Conservation (phyloP, 2,329 filamentous ascomycete genomes). For the Talaromyces sp. region DNA sequence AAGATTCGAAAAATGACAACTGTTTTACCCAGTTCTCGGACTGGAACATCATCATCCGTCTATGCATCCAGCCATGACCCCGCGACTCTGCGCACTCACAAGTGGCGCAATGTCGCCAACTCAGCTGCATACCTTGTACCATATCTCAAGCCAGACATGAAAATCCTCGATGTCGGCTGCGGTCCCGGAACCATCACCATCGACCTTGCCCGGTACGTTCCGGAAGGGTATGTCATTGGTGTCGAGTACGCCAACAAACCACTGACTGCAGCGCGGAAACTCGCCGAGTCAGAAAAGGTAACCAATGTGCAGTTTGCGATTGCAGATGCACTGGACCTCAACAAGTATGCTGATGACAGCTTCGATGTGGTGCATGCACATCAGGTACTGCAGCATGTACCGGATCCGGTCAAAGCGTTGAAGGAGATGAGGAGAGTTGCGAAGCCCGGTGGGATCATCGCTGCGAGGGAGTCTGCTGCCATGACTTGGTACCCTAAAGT, state of each 20-base stretch:
- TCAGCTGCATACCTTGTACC: constrained; percentile 37
- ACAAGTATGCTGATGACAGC: constrained; percentile 34
- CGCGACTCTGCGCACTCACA: constrained; percentile 30
- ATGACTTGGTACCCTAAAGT: constrained; percentile 28
- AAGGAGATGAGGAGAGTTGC: constrained; percentile 52
- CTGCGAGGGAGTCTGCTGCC: constrained; percentile 37
- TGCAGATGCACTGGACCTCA: constrained; percentile 39
- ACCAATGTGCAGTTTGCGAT: constrained; percentile 31
- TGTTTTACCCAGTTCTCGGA: background rate
- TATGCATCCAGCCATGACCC: constrained; percentile 37
- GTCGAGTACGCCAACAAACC: constrained; percentile 30
- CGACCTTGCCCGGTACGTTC: constrained; percentile 32
- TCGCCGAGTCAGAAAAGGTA: constrained; percentile 15
- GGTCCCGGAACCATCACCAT: constrained; percentile 41
- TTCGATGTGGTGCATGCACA: constrained; percentile 59
- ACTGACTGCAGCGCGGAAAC: constrained; percentile 23
- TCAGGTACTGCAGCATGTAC: constrained; percentile 55
- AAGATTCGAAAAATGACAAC: background rate
- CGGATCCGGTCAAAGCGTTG: constrained; percentile 47
- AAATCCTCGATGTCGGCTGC: constrained; percentile 43
- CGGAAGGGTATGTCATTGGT: constrained; percentile 34
- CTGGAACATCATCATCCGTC: background rate
- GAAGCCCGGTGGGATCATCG: constrained; percentile 51
- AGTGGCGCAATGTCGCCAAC: constrained; percentile 30
- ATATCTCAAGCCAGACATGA: constrained; percentile 28